A percentile compares a stretch with the other conserved stretches of the same genome.
Conservation (phyloP, 768 basidiomycete species). For the Botryobasidium botryosum region DNA sequence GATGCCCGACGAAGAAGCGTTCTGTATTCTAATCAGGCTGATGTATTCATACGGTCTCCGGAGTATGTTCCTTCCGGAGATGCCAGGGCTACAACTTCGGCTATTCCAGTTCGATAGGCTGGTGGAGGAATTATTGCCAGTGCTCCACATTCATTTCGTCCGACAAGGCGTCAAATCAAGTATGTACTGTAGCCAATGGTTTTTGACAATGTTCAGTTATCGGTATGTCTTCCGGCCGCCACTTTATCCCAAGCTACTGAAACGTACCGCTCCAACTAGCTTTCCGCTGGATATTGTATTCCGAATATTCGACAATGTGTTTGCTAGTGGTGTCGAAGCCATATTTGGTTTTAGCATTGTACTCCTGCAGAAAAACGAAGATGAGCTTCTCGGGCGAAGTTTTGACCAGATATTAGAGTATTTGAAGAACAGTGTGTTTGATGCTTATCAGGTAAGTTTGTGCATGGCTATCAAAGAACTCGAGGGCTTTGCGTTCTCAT, state of each 20-base stretch:
- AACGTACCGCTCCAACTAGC: constrained; percentile 25
- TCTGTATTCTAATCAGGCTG: constrained; percentile 81
- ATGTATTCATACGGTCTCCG: constrained; percentile 96
- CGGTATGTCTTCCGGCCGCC: constrained; percentile 31
- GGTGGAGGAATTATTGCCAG: constrained; percentile 81
- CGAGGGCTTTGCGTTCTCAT: background rate
- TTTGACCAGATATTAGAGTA: constrained; percentile 84
- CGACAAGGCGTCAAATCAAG: constrained; percentile 91
- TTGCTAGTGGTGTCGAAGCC: constrained; percentile 93
- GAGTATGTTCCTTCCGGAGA: constrained; percentile 96
- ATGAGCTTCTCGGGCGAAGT: constrained; percentile 54
- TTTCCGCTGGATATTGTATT: constrained; percentile 91
- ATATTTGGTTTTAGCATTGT: constrained; percentile 89
- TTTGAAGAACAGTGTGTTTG: constrained; percentile 66
- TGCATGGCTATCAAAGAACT: background rate
- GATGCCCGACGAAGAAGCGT: constrained; percentile 99
- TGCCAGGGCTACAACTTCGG: constrained; percentile 91
- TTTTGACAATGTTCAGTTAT: constrained; percentile 92
- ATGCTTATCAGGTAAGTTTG: constrained; percentile 47
- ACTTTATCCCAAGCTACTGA: background rate
- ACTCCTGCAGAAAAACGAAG: constrained; percentile 78
- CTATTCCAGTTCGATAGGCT: constrained; percentile 86
- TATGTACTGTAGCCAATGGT: constrained; percentile 99
- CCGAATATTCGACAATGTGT: constrained; percentile 89
- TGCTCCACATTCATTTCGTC: constrained; percentile 82